Percentiles rank a stretch among this genome's conserved stretches.
Evolutionary conservation across 1,139 yeast species (phyloP).

Genomic region (Maudiozyma humilis): DNA sequence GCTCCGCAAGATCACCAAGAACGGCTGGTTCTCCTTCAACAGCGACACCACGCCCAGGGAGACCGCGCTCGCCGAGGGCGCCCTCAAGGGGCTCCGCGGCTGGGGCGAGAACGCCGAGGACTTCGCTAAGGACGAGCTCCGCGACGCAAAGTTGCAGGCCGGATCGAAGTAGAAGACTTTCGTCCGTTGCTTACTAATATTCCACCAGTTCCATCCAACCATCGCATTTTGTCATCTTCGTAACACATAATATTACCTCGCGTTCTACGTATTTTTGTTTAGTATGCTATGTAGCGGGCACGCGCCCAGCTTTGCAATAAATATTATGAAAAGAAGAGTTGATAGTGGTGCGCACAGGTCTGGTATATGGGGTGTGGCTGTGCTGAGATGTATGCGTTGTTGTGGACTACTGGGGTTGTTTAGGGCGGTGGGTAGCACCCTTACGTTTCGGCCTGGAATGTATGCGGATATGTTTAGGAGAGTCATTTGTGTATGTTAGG

Average conservation of each 20-base stretch:
- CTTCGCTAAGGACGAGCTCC: conserved; percentile 36
- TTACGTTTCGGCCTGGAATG: too few species aligned
- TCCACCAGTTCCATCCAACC: not conserved
- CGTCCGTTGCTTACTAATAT: not conserved
- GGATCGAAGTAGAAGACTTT: not conserved
- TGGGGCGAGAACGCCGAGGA: conserved; percentile 40
- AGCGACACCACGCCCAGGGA: conserved; percentile 17
- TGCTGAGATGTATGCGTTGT: too few species aligned
- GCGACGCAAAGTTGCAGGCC: conserved; percentile 23
- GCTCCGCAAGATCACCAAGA: conserved; percentile 19
- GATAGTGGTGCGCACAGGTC: too few species aligned
- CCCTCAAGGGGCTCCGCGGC: conserved; percentile 35
- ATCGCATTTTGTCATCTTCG: not conserved
- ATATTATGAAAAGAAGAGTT: not conserved
- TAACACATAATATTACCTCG: too few species aligned
- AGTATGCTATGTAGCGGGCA: not conserved
- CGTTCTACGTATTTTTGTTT: not conserved
- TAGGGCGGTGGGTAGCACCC: too few species aligned
- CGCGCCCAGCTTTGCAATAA: not conserved
- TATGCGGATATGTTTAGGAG: too few species aligned
- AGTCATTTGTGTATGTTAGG: too few species aligned
- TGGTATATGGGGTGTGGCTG: too few species aligned
- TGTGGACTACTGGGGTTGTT: too few species aligned
- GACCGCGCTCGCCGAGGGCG: conserved; percentile 24
- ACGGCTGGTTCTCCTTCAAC: conserved; percentile 24